These are phyloP conservation scores for Acrodontium crateriforme DNA, from an alignment of 2,329 filamentous ascomycete genomes.

Conservation along the genomic window DNA sequence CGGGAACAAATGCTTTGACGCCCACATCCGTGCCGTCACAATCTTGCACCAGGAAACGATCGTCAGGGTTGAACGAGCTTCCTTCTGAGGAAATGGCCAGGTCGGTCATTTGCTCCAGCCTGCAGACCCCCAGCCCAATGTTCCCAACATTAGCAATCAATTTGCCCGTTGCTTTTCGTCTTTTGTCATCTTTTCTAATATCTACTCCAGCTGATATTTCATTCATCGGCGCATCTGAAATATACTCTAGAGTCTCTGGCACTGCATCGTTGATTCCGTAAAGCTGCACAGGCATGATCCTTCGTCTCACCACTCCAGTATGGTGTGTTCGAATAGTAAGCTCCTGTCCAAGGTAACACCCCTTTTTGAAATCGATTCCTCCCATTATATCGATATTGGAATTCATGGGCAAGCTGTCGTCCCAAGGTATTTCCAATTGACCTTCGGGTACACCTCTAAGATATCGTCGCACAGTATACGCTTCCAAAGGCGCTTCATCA, in stretches of 20 bases:
- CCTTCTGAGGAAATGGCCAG: conserved; percentile 55
- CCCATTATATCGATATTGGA: conserved; percentile 76
- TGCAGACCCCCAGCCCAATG: conserved; percentile 72
- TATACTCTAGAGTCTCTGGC: conserved; percentile 35
- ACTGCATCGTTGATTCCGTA: conserved; percentile 39
- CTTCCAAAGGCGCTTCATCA: conserved; percentile 25
- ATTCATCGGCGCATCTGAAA: conserved; percentile 13
- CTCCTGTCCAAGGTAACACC: conserved; percentile 94
- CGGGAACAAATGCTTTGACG: conserved; percentile 56
- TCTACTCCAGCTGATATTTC: conserved; percentile 24
- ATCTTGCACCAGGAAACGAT: conserved; percentile 32
- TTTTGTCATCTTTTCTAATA: conserved; percentile 39
- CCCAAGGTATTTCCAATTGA: conserved; percentile 58
- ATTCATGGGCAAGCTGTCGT: conserved; percentile 69
- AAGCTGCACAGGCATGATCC: conserved; percentile 67
- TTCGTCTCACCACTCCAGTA: conserved; percentile 82
- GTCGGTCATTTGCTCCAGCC: conserved; percentile 83
- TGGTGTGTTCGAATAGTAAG: conserved; percentile 92
- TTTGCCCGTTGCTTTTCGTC: conserved; percentile 60
- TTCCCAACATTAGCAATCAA: conserved; percentile 71
- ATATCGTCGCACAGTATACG: conserved; percentile 66
- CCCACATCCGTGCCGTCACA: conserved; percentile 17
- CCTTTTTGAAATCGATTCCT: conserved; percentile 86
- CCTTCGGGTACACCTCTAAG: conserved; percentile 75
- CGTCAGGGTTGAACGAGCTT: conserved; percentile 43